Evolutionary conservation across 306 rosid genomes (phyloP).

Genomic region (Begonia masoniana): DNA sequence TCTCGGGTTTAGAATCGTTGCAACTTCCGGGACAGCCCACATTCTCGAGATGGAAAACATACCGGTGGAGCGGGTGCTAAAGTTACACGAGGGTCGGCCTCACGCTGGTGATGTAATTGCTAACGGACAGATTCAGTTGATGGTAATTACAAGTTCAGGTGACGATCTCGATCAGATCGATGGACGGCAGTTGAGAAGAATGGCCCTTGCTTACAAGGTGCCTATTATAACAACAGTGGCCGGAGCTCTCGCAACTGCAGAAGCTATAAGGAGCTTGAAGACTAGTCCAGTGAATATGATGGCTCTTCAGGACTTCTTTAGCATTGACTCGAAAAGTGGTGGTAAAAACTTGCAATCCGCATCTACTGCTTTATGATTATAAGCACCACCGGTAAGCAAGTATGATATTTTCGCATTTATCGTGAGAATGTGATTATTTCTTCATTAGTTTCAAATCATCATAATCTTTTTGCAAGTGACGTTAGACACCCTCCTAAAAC

Average conservation of each 20-base stretch:
- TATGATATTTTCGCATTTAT: too few species aligned
- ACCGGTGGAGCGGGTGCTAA: constrained; percentile 66
- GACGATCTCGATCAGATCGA: constrained; percentile 87
- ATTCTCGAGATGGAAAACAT: constrained; percentile 46
- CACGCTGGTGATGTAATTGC: constrained; percentile 95
- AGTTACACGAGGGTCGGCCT: constrained; percentile 93
- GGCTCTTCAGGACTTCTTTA: constrained; percentile 84
- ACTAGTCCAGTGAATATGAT: constrained; percentile 58
- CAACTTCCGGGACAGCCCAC: constrained; percentile 87
- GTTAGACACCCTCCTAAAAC: too few species aligned
- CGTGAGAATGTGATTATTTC: too few species aligned
- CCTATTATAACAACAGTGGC: constrained; percentile 86
- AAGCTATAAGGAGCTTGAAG: constrained; percentile 80
- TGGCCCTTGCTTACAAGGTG: constrained; percentile 83
- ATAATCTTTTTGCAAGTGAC: too few species aligned
- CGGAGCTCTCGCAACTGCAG: constrained; percentile 91
- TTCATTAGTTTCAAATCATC: too few species aligned
- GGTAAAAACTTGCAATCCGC: constrained; percentile 26
- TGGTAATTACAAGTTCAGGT: constrained; percentile 94
- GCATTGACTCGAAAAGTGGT: constrained; percentile 20
- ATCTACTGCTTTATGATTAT: constrained; percentile 15
- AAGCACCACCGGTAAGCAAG: neutral
- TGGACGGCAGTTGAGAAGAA: constrained; percentile 78
- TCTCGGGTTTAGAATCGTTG: constrained; percentile 60
- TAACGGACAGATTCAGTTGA: constrained; percentile 85